Evolutionary conservation across 371 early-diverging fungal genomes (phyloP).

Genomic region (Umbelopsis sp.): DNA sequence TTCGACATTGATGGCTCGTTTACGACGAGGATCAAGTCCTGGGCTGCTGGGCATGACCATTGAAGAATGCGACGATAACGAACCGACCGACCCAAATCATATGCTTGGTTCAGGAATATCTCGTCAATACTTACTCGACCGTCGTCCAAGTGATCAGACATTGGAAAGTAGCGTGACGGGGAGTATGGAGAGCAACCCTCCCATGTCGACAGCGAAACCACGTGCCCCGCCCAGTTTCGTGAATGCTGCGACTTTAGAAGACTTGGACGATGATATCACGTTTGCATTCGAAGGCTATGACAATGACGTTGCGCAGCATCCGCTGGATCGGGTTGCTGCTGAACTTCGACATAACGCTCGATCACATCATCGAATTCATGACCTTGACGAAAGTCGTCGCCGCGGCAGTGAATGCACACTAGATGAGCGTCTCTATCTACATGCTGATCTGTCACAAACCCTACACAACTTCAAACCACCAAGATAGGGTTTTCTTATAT

Average conservation of each 20-base stretch:
- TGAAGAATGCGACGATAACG: constrained; percentile 16
- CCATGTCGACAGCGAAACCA: neutral
- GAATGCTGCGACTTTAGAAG: neutral
- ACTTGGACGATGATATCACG: constrained; percentile 1
- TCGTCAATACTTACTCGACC: constrained; percentile 13
- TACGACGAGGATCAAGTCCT: neutral
- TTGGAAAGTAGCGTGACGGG: constrained; percentile 7
- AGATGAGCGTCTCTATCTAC: constrained; percentile 1
- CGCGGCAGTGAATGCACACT: constrained; percentile 10
- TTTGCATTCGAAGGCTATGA: constrained; percentile 13
- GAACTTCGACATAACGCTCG: constrained; percentile 12
- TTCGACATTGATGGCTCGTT: neutral
- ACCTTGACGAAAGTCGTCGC: neutral
- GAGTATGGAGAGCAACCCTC: neutral
- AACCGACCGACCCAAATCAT: neutral
- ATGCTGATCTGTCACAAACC: constrained; percentile 12
- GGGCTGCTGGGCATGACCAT: neutral
- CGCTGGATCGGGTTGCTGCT: constrained; percentile 15
- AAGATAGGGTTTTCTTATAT: neutral
- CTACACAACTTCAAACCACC: constrained; percentile 4
- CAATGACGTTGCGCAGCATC: neutral
- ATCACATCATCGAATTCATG: neutral
- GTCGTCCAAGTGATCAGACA: constrained; percentile 17
- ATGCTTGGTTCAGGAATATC: neutral
- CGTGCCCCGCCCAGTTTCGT: neutral